Conservation (phyloP, 2,329 filamentous ascomycete genomes). For the Monascus ruber region DNA sequence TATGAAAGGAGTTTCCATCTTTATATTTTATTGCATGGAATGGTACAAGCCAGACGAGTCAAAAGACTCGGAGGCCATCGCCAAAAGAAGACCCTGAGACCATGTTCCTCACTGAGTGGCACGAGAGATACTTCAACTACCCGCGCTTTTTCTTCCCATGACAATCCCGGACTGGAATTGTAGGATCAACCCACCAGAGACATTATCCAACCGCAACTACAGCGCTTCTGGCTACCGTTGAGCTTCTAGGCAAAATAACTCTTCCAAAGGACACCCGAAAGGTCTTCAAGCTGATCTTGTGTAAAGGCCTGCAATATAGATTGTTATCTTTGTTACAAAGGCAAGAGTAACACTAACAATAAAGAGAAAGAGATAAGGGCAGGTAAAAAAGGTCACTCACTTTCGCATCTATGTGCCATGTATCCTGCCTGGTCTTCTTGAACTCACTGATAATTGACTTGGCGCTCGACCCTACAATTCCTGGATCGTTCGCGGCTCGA, state of each 20-base stretch:
- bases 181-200: too few species aligned
- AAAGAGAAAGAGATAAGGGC: background rate
- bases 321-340: constrained; percentile 8
- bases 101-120: too few species aligned
- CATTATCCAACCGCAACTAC: background rate
- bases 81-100: too few species aligned
- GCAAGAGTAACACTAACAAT: background rate
- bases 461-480: constrained; percentile 88
- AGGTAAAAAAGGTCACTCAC: constrained; percentile 40
- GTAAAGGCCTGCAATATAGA: constrained; percentile 61
- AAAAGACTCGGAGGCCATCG: too few species aligned
- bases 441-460: constrained; percentile 92
- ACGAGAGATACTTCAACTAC: too few species aligned
- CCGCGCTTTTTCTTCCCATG: too few species aligned
- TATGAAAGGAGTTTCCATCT: too few species aligned
- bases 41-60: too few species aligned
- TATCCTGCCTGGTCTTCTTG: constrained; percentile 98
- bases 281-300: constrained; percentile 80
- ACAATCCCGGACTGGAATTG: too few species aligned
- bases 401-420: constrained; percentile 96
- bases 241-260: constrained; percentile 77
- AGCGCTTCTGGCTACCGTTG: too few species aligned
- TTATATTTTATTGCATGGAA: too few species aligned
- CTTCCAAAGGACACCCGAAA: constrained; percentile 97
- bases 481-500: constrained; percentile 75